Conservation (phyloP, 177 flowering plant species). For the Vitis hybrid region DNA sequence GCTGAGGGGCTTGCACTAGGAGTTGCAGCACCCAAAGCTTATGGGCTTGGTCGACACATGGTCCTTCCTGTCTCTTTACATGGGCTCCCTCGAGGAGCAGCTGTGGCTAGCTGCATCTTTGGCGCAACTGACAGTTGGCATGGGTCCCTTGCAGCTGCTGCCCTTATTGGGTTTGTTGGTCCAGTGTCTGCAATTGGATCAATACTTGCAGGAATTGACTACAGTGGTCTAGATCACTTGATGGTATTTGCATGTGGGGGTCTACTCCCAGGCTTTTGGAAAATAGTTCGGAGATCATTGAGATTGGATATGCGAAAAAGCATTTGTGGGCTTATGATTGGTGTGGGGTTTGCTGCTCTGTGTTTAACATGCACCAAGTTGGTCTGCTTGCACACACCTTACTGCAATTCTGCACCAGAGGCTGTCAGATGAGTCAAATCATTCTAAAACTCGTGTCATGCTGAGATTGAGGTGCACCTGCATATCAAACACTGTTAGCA, state of each 20-base stretch:
- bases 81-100: slow-evolving; percentile 92
- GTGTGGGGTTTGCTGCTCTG: slow-evolving; percentile 55
- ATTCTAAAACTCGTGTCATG: background rate
- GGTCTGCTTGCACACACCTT: slow-evolving; percentile 92
- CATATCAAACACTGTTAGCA: no score
- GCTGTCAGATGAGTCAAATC: slow-evolving; percentile 62
- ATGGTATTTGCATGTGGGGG: slow-evolving; percentile 96
- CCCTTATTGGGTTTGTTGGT: slow-evolving; percentile 73
- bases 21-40: slow-evolving; percentile 96
- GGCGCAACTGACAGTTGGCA: slow-evolving; percentile 96
- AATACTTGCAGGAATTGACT: slow-evolving; percentile 83
- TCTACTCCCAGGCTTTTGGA: slow-evolving; percentile 65
- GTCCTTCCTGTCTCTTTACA: slow-evolving; percentile 90
- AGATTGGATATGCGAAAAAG: slow-evolving; percentile 58
- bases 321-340: slow-evolving; percentile 55
- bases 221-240: slow-evolving; percentile 79
- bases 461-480: background rate
- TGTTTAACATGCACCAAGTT: slow-evolving; percentile 76
- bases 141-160: slow-evolving; percentile 73
- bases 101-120: slow-evolving; percentile 86
- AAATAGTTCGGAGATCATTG: slow-evolving; percentile 52
- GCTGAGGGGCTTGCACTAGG: slow-evolving; percentile 98
- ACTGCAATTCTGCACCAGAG: slow-evolving; percentile 96
- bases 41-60: slow-evolving; percentile 91
- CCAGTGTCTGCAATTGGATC: slow-evolving; percentile 87